These are phyloP conservation scores for Radiomyces spectabilis DNA, from an alignment of 192 early-diverging fungal species.

Conservation along the genomic window DNA sequence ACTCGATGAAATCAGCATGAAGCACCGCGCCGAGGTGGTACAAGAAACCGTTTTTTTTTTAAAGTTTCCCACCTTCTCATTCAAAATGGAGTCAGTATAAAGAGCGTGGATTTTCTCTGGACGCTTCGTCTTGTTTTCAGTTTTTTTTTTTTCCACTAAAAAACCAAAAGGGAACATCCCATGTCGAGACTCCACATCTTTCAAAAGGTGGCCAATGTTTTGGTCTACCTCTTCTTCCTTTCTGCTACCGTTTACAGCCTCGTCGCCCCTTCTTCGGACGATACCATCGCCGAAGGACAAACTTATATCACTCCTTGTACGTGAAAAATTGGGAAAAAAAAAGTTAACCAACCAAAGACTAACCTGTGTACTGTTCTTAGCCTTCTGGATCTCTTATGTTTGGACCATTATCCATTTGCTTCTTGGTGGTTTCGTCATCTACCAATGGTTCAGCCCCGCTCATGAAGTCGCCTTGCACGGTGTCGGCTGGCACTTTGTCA, in stretches of 20 bases:
- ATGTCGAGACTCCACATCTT: conserved; percentile 25
- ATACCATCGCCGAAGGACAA: conserved; percentile 28
- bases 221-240: conserved; percentile 58
- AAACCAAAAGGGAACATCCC: neutral
- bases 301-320: conserved; percentile 58
- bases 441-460: conserved; percentile 21
- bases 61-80: too few relatives aligned
- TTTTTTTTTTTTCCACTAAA: conserved; percentile 5
- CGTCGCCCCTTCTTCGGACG: conserved; percentile 32
- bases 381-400: conserved; percentile 47
- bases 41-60: neutral
- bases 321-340: too few relatives aligned
- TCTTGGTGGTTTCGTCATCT: conserved; percentile 49
- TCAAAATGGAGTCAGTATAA: too few relatives aligned
- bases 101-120: neutral
- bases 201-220: conserved; percentile 48
- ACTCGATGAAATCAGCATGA: neutral
- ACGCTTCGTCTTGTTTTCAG: neutral
- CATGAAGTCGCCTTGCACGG: conserved; percentile 49
- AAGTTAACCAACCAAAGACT: too few relatives aligned
- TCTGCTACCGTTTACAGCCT: conserved; percentile 46
- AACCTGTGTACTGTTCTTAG: too few relatives aligned
- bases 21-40: neutral
- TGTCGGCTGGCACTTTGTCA: conserved; percentile 57
- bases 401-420: conserved; percentile 60